phyloP scores from a whole-genome alignment of 495 filamentous ascomycete genomes.

The Penicillium canariense region DNA sequence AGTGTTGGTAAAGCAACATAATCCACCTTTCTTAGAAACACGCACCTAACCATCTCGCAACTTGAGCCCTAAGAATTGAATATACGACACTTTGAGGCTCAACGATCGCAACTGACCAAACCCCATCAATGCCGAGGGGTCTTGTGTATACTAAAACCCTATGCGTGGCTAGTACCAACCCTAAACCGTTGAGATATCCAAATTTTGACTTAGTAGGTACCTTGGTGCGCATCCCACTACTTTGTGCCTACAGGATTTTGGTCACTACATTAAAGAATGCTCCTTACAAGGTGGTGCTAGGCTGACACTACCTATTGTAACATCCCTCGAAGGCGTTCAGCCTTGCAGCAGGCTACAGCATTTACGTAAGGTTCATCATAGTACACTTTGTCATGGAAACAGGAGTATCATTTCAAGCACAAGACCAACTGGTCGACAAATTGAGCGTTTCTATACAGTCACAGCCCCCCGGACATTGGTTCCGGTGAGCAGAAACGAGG shows the following conservation, averaged over 20 bases:
- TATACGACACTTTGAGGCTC: background rate
- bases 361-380: no score
- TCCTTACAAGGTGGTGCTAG: no score
- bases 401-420: conserved; percentile 34
- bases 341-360: no score
- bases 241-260: no score
- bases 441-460: conserved; percentile 45
- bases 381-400: background rate
- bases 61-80: background rate
- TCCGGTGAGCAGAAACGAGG: conserved; percentile 29
- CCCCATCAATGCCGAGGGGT: background rate
- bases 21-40: background rate
- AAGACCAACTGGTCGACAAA: conserved; percentile 20
- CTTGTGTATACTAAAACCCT: background rate
- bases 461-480: conserved; percentile 24
- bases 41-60: background rate
- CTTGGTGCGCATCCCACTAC: no score
- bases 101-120: background rate
- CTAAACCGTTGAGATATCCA: no score
- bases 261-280: no score
- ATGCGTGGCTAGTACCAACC: no score
- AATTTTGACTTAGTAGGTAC: no score
- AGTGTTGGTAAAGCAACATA: background rate
- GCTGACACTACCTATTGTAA: no score
- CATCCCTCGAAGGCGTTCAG: no score